Evolutionary conservation across 176 grass and related monocot genomes (phyloP).

Genomic region (Ananas comosus): DNA sequence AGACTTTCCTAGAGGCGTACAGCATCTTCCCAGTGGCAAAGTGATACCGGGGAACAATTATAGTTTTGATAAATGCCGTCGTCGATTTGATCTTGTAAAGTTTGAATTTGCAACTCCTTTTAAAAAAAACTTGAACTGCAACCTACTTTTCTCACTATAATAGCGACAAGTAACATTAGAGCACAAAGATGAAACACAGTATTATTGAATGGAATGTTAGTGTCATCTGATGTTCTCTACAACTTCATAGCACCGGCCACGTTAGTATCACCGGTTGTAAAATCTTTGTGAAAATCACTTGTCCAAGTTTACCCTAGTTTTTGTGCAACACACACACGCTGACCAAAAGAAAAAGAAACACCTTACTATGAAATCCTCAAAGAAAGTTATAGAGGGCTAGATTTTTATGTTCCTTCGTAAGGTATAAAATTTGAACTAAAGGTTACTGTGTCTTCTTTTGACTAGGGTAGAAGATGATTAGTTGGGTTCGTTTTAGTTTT

Average conservation of each 20-base stretch:
- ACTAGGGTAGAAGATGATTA: not conserved
- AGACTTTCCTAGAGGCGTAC: conserved; percentile 70
- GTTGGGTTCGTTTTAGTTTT: not conserved
- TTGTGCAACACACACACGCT: not conserved
- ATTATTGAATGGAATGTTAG: too few species aligned
- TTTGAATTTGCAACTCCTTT: not conserved
- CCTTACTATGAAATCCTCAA: not conserved
- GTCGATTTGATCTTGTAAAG: conserved; percentile 81
- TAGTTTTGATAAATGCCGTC: conserved; percentile 86
- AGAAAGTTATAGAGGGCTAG: not conserved
- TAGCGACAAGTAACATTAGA: too few species aligned
- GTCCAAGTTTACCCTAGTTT: too few species aligned
- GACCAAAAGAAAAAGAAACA: not conserved
- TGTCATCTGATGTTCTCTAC: too few species aligned
- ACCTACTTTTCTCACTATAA: conserved; percentile 2
- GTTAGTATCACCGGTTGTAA: too few species aligned
- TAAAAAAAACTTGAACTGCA: conserved; percentile 12
- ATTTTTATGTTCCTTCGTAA: not conserved
- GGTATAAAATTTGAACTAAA: not conserved
- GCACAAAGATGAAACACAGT: too few species aligned
- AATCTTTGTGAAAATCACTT: too few species aligned
- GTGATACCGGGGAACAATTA: conserved; percentile 70
- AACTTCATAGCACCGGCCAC: too few species aligned
- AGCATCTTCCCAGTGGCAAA: conserved; percentile 51
- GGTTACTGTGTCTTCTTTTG: not conserved